phyloP scores from a whole-genome alignment of 352 stramenopile species.

The Aphanomyces astaci region DNA sequence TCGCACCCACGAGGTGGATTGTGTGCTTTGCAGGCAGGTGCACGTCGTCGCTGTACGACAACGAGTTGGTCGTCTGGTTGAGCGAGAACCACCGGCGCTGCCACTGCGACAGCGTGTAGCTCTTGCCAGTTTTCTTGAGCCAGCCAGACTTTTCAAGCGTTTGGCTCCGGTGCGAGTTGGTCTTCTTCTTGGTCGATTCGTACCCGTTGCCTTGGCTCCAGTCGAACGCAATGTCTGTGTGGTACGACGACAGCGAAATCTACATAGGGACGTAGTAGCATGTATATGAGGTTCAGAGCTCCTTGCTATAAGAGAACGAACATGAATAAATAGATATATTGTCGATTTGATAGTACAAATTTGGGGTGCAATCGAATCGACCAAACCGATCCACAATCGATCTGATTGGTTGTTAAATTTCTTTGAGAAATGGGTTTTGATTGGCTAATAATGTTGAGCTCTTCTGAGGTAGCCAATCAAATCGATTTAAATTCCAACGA shows the following conservation, averaged over 20 bases:
- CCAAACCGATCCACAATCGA: no score
- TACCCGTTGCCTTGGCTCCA: slow-evolving; percentile 35
- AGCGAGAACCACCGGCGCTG: slow-evolving; percentile 69
- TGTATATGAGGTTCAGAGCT: no score
- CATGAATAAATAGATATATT: no score
- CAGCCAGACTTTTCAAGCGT: slow-evolving; percentile 74
- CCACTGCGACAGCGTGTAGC: slow-evolving; percentile 64
- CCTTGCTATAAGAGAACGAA: not conserved
- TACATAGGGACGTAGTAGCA: not conserved
- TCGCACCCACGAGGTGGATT: slow-evolving; percentile 62
- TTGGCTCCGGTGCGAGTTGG: slow-evolving; percentile 30
- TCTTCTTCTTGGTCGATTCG: slow-evolving; percentile 6
- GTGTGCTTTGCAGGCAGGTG: slow-evolving; percentile 44
- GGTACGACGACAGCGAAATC: slow-evolving; percentile 55
- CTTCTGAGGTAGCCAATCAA: no score
- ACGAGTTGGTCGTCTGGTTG: slow-evolving; percentile 64
- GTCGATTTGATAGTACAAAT: no score
- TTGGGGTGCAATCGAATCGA: no score
- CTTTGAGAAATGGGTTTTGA: no score
- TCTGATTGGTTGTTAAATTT: no score
- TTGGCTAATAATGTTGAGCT: no score
- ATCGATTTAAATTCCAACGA: no score
- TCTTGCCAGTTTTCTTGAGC: slow-evolving; percentile 76
- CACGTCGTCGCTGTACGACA: slow-evolving; percentile 74
- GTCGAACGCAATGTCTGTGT: slow-evolving; percentile 63